These are phyloP conservation scores for Lipomyces japonicus DNA, from an alignment of 805 yeast genomes.

Conservation along the genomic window DNA sequence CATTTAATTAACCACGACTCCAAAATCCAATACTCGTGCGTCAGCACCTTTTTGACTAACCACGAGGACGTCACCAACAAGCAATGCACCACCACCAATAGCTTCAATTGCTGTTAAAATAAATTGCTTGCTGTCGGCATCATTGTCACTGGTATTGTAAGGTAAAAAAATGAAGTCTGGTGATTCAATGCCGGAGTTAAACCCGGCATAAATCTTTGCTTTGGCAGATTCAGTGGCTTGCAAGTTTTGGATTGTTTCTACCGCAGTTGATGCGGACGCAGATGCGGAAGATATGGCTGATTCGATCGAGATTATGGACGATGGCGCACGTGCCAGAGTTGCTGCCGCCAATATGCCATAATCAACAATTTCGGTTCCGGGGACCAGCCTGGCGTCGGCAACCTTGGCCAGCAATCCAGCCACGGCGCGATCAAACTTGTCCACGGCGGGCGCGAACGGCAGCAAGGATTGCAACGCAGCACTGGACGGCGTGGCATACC, in stretches of 20 bases:
- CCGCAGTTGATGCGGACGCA: conserved; percentile 3
- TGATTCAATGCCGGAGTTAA: conserved; percentile 20
- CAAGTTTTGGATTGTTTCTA: conserved; percentile 13
- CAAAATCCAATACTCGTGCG: conserved; percentile 19
- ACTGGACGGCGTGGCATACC: conserved; percentile 13
- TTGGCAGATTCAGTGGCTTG: conserved; percentile 10
- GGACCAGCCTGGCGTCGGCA: not conserved
- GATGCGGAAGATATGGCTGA: not conserved
- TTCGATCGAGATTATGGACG: conserved; percentile 15
- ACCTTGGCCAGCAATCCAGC: not conserved
- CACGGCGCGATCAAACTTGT: conserved; percentile 4
- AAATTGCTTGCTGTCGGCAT: not conserved
- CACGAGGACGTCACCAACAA: conserved; percentile 10
- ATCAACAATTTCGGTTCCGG: not conserved
- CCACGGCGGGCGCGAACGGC: not conserved
- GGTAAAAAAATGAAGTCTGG: conserved; percentile 24
- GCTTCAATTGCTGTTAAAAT: conserved; percentile 14
- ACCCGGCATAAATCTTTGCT: conserved; percentile 9
- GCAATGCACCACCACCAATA: conserved; percentile 10
- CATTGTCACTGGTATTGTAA: not conserved
- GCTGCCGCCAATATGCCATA: conserved; percentile 6
- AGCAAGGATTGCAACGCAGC: not conserved
- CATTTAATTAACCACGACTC: not conserved
- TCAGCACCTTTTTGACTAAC: conserved; percentile 21
- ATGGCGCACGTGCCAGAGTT: conserved; percentile 6